Percentiles rank a stretch among this genome's conserved stretches.
Evolutionary conservation across 1,284 basidiomycete species (phyloP).

Genomic region (Pholiota adiposa): DNA sequence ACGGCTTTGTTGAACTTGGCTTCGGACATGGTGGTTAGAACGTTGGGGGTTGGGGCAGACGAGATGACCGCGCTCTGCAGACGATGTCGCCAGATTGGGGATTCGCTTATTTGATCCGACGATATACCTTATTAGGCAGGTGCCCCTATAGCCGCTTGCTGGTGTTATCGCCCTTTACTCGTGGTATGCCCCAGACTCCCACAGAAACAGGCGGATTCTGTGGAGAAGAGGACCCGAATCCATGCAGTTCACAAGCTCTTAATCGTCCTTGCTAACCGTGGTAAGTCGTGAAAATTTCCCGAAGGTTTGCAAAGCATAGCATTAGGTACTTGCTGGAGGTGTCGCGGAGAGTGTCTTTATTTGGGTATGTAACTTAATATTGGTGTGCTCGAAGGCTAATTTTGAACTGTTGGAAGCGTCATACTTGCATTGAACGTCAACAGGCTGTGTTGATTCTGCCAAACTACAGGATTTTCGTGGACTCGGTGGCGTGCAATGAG

Average conservation of each 20-base stretch:
- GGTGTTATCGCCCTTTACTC: neutral
- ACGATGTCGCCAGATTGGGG: neutral
- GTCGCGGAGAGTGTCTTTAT: neutral
- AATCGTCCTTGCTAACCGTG: neutral
- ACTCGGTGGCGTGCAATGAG: neutral
- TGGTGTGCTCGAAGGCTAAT: neutral
- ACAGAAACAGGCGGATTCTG: neutral
- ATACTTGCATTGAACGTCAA: neutral
- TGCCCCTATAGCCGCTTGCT: neutral
- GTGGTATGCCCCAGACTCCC: neutral
- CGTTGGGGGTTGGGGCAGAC: slow-evolving; percentile 8
- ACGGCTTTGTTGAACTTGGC: slow-evolving; percentile 84
- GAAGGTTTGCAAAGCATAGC: neutral
- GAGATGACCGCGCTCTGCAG: neutral
- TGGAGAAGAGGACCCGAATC: neutral
- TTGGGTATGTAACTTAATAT: neutral
- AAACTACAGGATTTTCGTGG: neutral
- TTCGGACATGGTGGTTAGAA: slow-evolving; percentile 53
- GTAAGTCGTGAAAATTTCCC: neutral
- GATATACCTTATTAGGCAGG: slow-evolving; percentile 6
- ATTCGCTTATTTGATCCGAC: slow-evolving; percentile 9
- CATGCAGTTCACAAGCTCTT: neutral
- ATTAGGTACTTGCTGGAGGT: neutral
- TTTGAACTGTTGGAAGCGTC: neutral
- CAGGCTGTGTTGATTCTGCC: neutral